Conservation (phyloP, 306 rosid genomes). For the Lablab purpureus region DNA sequence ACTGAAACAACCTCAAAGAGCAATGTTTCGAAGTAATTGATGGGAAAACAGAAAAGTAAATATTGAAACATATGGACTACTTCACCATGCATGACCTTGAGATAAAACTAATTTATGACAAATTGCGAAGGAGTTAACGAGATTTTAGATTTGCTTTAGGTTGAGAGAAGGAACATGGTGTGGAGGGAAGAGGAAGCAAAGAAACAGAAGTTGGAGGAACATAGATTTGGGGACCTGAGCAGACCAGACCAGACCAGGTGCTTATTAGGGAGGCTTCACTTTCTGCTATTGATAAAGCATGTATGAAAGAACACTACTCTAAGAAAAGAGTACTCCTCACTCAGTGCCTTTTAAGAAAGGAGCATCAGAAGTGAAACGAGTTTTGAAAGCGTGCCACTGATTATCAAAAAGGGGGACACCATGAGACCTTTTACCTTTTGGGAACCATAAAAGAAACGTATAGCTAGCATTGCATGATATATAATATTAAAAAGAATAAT, state of each 20-base stretch:
- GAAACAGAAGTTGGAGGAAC: background rate
- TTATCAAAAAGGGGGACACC: conserved; percentile 29
- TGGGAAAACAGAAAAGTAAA: background rate
- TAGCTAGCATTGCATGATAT: background rate
- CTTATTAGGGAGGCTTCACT: conserved; percentile 26
- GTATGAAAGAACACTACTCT: conserved; percentile 28
- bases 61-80: background rate
- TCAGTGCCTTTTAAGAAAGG: conserved; percentile 57
- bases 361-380: conserved; percentile 44
- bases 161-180: background rate
- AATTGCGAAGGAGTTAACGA: background rate
- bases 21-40: background rate
- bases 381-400: conserved; percentile 47
- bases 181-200: background rate
- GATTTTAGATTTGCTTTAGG: background rate
- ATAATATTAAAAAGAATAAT: background rate
- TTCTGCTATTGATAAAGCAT: conserved; percentile 44
- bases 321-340: conserved; percentile 23
- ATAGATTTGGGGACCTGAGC: conserved; percentile 34
- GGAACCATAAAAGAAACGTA: conserved; percentile 36
- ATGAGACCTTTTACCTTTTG: conserved; percentile 44
- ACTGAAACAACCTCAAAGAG: conserved; percentile 7
- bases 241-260: conserved; percentile 27
- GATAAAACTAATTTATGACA: background rate
- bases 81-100: conserved; percentile 16